Base-by-base conservation (phyloP, 2,329 filamentous ascomycete species). In the Pseudodiploospora longispora region DNA sequence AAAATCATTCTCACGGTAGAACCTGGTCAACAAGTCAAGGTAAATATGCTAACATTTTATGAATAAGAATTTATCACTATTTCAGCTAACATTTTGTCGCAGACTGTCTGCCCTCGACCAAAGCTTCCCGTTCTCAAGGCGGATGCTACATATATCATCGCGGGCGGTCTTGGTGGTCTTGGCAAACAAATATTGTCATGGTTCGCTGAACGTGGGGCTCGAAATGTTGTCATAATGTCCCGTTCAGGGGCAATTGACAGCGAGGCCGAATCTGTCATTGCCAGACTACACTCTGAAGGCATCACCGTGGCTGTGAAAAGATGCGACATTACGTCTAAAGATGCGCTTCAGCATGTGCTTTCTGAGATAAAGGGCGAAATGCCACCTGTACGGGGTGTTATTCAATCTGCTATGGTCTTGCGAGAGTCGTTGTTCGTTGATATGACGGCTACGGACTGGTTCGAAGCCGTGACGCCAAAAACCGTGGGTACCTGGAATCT, bases 121-220 rank as follows among this genome's bases (percentile, higher is more conserved):
- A 30, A 30, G 12, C 36, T 36, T 2, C 30, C 39, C 30, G 27
- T 29, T 10, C 50, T 62, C 27, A 43, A 46, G 3, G 6, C 42
- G 6, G 4, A 46, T 6, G 43, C 33, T 27, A 53, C 58, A 0
- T 69, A 68, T 40, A 52, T 69, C 3, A 56, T 69, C 8, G 57
- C 63, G 1, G 65, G 67, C 9, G 65, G 67, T 5, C 44, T 67
- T 1, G 58, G 57, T 27, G 64, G 66, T 6, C 44, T 63, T 10
- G 65, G 66, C 35, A 59, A 61, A 1, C 59, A 47, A 34, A 29
- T 68, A 0, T 62, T 64, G 1, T 41, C 59, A 0, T 56, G 62
- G 37, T 47, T 69, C 37, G 62, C 61, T 0, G 43, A 39, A 3
- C 48, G 55, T 4, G 65, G 66, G 1, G 66, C 65, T 0, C 50